Conservation (phyloP, 1,139 yeast species). For the Yamadazyma sp. region DNA sequence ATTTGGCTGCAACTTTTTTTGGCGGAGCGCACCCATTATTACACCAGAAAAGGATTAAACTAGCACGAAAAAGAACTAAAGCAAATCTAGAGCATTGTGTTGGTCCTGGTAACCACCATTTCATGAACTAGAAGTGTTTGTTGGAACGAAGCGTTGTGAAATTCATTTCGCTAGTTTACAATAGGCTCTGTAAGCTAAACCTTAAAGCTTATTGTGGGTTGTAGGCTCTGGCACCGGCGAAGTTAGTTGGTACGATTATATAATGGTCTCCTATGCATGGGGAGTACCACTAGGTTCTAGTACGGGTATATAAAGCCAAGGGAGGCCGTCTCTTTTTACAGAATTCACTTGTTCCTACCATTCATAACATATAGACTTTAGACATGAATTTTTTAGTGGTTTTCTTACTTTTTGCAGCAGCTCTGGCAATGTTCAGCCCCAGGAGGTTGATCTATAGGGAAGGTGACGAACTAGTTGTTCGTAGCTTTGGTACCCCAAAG, state of each 20-base stretch:
- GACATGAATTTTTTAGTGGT: background rate
- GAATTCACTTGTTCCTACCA: no score
- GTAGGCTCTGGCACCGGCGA: no score
- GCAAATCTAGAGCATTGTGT: background rate
- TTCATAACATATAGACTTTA: no score
- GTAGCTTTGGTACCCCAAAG: constrained; percentile 7
- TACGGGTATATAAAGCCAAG: background rate
- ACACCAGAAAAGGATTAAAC: background rate
- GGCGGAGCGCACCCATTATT: background rate
- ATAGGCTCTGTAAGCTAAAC: no score
- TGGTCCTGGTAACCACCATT: background rate
- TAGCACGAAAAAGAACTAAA: background rate
- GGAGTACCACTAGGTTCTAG: background rate
- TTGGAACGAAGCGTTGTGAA: no score
- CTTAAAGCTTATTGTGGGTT: no score
- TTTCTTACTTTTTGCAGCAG: constrained; percentile 1
- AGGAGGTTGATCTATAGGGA: constrained; percentile 3
- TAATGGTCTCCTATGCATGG: no score
- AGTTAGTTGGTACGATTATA: no score
- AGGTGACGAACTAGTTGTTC: constrained; percentile 3
- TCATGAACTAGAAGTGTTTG: no score
- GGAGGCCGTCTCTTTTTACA: background rate
- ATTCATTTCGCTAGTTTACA: no score
- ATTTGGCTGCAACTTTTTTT: constrained; percentile 1
- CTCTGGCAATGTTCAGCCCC: constrained; percentile 9